Evolutionary conservation across 2,329 filamentous ascomycete genomes (phyloP).

Genomic region (Xylariomycetidae sp.): DNA sequence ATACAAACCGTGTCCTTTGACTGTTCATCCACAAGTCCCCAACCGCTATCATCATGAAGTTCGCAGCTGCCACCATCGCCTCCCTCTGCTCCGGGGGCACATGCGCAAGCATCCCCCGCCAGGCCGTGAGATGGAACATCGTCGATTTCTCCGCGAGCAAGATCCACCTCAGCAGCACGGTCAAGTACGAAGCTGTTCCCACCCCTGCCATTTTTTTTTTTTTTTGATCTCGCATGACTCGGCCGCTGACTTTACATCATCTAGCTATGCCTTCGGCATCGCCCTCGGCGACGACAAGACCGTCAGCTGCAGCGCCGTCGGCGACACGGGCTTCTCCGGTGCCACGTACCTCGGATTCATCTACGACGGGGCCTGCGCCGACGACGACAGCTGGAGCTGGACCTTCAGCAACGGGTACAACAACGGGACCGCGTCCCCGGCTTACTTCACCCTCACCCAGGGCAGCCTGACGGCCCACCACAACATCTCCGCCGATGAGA

Average conservation of each 20-base stretch:
- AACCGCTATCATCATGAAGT: neutral
- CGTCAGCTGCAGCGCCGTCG: neutral
- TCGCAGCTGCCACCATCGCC: neutral
- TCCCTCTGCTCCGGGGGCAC: neutral
- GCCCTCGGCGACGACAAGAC: neutral
- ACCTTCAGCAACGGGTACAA: neutral
- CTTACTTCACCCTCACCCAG: neutral
- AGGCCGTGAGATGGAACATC: neutral
- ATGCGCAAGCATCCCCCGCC: neutral
- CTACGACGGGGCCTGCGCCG: neutral
- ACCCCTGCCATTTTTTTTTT: neutral
- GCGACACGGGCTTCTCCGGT: neutral
- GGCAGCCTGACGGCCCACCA: neutral
- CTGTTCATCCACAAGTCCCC: neutral
- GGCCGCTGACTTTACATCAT: neutral
- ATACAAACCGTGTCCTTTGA: neutral
- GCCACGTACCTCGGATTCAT: neutral
- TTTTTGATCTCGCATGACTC: neutral
- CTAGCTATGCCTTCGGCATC: neutral
- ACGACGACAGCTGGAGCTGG: neutral
- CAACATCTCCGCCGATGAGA: neutral
- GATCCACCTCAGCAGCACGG: neutral
- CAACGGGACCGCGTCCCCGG: neutral
- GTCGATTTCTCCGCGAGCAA: neutral
- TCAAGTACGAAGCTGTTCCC: no score